Conservation (phyloP, 768 basidiomycete species). For the Trametes punicea region DNA sequence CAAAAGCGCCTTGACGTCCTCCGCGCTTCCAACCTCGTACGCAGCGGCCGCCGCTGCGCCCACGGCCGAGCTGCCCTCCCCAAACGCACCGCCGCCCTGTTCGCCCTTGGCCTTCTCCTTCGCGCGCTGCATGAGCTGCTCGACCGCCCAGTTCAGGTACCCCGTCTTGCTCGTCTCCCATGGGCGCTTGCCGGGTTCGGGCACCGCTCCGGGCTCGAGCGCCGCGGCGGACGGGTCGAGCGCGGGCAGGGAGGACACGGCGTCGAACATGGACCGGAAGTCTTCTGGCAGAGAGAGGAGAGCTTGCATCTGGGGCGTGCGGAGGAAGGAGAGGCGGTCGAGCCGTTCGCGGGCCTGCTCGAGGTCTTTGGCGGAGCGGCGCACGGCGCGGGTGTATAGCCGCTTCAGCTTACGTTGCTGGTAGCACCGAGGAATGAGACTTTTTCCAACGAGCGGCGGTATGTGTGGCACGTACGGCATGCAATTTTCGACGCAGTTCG, state of each 20-base stretch:
- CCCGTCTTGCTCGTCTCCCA: slow-evolving; percentile 78
- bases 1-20: slow-evolving; percentile 22
- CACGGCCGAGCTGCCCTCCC: slow-evolving; percentile 24
- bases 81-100: slow-evolving; percentile 9
- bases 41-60: slow-evolving; percentile 19
- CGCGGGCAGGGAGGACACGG: slow-evolving; percentile 47
- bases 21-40: slow-evolving; percentile 19
- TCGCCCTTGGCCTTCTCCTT: slow-evolving; percentile 23
- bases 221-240: slow-evolving; percentile 21
- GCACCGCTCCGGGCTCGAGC: slow-evolving; percentile 16
- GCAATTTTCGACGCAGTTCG: slow-evolving; percentile 59
- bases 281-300: slow-evolving; percentile 40
- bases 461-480: slow-evolving; percentile 51
- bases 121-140: slow-evolving; percentile 43
- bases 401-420: slow-evolving; percentile 69
- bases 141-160: slow-evolving; percentile 75
- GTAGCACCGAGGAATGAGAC: neutral
- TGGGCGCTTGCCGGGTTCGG: slow-evolving; percentile 63
- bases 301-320: slow-evolving; percentile 37
- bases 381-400: slow-evolving; percentile 51
- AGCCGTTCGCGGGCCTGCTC: slow-evolving; percentile 44
- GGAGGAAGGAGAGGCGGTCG: slow-evolving; percentile 43
- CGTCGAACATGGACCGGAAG: slow-evolving; percentile 43
- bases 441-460: neutral
- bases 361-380: slow-evolving; percentile 43